Evolutionary conservation across 1,139 yeast species (phyloP), one percentile per base, ranked within the genome.

Genomic region (Komagataea norvegica): DNA sequence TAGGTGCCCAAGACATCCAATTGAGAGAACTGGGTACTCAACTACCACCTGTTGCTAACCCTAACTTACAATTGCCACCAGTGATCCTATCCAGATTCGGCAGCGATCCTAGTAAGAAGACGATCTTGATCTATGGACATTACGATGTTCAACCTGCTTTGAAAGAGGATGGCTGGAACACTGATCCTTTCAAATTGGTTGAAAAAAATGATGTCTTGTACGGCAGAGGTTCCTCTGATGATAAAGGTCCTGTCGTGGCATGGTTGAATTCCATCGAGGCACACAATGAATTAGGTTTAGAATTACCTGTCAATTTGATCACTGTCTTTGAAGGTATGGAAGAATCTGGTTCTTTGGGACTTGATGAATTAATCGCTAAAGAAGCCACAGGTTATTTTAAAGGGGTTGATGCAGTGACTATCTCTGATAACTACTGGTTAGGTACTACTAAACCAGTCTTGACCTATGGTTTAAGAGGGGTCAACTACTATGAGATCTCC

Each of bases 241-340:
- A 91, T 60, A 91, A 94, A 66, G 99, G 98, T 17, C 99, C 99
- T 27, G 94, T 93, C 39, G 70, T 89, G 54, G 96, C 96, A 38
- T 91, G 99, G 99, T 75, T 93, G 59, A 89, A 91, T 59, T 84
- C 82, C 29, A 70, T 91, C 37, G 84, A 89, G 65, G 97, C 98
- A 16, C 96, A 89, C 66, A 77, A 72, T 43, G 85, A 79, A 52
- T 74, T 87, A 47, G 87, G 85, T 21, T 62, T 86, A 60, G 96
- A 89, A 48, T 72, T 93, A 42, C 99, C 99, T 22, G 97, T 91
- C 48, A 91, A 91, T 67, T 67, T 91, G 55, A 75, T 87, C 37
- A 83, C 85, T 58, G 87, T 96, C 64, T 91, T 91, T 56, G 99
- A 91, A 68, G 98, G 98, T 45, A 91, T 91, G 99, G 99, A 91